Evolutionary conservation across 163 green algal genomes (phyloP).

Genomic region (Scenedesmus sp.): DNA sequence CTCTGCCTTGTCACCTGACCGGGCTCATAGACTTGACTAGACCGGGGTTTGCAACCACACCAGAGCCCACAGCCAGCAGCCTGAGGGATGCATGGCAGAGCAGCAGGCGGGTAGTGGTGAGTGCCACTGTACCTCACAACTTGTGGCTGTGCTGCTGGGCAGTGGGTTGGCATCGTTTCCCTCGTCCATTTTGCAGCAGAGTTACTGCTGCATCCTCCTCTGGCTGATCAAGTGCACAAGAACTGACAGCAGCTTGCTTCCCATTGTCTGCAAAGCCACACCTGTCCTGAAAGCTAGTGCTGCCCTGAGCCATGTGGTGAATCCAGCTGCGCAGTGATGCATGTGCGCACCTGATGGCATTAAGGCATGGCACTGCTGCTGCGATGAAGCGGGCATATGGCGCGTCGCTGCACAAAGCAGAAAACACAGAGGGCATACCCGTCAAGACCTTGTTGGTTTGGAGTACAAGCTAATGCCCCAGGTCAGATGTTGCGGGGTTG

Average conservation of each 20-base stretch:
- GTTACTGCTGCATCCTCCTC: not conserved
- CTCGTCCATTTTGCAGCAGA: not conserved
- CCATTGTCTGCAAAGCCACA: too few relatives aligned
- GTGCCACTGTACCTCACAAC: not conserved
- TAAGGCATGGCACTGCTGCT: constrained; percentile 78
- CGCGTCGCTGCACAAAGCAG: constrained; percentile 56
- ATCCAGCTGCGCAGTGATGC: not conserved
- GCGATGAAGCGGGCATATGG: constrained; percentile 76
- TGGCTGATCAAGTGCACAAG: not conserved
- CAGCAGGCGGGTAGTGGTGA: not conserved
- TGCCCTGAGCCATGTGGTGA: not conserved
- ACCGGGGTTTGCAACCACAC: constrained; percentile 72
- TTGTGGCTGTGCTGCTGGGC: not conserved
- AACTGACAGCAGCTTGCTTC: not conserved
- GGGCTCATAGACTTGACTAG: constrained; percentile 84
- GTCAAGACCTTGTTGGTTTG: too few relatives aligned
- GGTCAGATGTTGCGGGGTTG: too few relatives aligned
- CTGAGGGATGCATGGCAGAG: constrained; percentile 16
- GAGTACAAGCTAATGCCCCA: too few relatives aligned
- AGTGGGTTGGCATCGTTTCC: not conserved
- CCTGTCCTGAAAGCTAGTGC: not conserved
- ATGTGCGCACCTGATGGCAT: constrained; percentile 65
- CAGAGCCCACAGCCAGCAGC: constrained; percentile 77
- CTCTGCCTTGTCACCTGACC: constrained; percentile 79
- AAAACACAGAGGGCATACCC: not conserved